Conservation (phyloP, 495 filamentous ascomycete species). For the Clavariopsis aquatica region DNA sequence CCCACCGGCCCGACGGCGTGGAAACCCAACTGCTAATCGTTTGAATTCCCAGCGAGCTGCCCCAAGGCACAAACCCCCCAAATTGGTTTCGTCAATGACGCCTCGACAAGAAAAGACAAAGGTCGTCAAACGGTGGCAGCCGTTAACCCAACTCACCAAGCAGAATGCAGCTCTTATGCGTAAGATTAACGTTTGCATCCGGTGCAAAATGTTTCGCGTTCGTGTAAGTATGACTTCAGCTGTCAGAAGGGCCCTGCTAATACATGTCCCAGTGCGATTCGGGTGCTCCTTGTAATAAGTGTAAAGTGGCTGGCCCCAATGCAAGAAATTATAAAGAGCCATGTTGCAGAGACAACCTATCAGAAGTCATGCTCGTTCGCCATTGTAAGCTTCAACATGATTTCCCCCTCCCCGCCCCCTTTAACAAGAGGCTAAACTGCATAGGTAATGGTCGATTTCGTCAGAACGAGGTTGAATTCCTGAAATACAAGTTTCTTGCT, state of each 20-base stretch:
- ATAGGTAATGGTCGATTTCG: constrained; percentile 33
- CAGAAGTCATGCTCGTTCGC: constrained; percentile 22
- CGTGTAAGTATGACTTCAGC: constrained; percentile 15
- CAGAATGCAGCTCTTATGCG: constrained; percentile 22
- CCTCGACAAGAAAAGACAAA: constrained; percentile 1
- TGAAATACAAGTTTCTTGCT: constrained; percentile 17
- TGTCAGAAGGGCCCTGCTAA: not conserved
- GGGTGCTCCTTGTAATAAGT: constrained; percentile 25
- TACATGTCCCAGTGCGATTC: constrained; percentile 32
- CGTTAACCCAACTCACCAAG: constrained; percentile 7
- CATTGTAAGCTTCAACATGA: constrained; percentile 24
- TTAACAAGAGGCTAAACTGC: too few species aligned
- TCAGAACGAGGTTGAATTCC: constrained; percentile 22
- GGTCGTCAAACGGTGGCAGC: constrained; percentile 10
- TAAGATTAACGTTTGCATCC: constrained; percentile 23
- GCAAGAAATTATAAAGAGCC: constrained; percentile 27
- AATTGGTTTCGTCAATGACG: constrained; percentile 18
- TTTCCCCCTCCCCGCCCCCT: too few species aligned
- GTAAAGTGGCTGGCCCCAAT: constrained; percentile 8
- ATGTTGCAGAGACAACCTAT: constrained; percentile 29
- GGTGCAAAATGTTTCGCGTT: constrained; percentile 34
- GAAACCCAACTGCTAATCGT: not conserved
- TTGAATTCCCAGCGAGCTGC: not conserved
- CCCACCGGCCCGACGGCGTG: not conserved
- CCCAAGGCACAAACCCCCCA: constrained; percentile 4